phyloP scores from a whole-genome alignment of 495 filamentous ascomycete genomes.

The Penicillium tannophilum region DNA sequence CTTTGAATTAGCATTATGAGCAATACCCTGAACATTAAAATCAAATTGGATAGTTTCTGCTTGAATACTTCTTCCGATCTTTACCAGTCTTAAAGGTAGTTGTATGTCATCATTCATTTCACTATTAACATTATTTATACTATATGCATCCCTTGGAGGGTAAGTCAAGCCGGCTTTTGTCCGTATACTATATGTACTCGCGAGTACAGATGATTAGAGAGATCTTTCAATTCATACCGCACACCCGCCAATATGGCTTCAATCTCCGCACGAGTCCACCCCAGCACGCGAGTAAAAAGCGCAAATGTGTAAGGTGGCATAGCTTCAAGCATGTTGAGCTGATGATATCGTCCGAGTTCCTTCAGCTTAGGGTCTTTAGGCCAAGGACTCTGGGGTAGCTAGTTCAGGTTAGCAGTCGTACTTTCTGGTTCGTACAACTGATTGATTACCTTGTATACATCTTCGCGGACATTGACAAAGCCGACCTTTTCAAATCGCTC shows the following conservation, averaged over 20 bases:
- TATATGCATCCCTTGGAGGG: not conserved
- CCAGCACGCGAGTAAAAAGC: constrained; percentile 57
- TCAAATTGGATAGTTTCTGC: not conserved
- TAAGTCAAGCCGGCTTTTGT: constrained; percentile 31
- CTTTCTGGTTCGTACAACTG: not conserved
- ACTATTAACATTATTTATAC: constrained; percentile 2
- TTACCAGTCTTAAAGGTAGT: too few relatives aligned
- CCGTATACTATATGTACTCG: constrained; percentile 42
- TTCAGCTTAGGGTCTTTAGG: constrained; percentile 55
- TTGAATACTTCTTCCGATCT: not conserved
- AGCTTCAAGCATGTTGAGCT: constrained; percentile 50
- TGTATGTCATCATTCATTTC: not conserved
- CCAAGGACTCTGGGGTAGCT: constrained; percentile 54
- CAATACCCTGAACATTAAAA: not conserved
- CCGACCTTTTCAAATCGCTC: constrained; percentile 53
- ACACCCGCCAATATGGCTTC: constrained; percentile 56
- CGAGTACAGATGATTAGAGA: constrained; percentile 49
- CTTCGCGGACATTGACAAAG: constrained; percentile 55
- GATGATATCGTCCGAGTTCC: constrained; percentile 49
- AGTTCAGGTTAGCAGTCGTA: constrained; percentile 3
- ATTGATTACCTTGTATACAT: constrained; percentile 38
- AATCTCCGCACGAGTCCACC: constrained; percentile 53
- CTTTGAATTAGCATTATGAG: not conserved
- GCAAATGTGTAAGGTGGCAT: constrained; percentile 52
- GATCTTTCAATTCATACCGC: constrained; percentile 54